phyloP scores from a whole-genome alignment of 257 asterid genomes.

The Paraleonurus japonicus region DNA sequence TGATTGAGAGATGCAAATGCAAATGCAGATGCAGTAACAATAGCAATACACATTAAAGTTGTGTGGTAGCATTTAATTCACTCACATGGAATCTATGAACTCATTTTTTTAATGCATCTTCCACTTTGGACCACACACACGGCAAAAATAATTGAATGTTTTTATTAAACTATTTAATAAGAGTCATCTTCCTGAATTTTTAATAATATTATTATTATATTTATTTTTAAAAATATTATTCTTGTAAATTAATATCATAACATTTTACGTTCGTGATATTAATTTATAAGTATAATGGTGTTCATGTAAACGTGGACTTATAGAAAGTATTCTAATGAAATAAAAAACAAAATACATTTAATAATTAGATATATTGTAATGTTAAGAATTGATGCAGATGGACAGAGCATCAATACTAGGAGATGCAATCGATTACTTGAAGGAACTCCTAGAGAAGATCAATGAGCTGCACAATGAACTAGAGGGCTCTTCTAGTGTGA shows the following conservation, averaged over 20 bases:
- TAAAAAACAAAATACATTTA: too few relatives aligned
- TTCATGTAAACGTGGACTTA: too few relatives aligned
- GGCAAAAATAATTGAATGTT: slow-evolving; percentile 3
- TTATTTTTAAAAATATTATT: too few relatives aligned
- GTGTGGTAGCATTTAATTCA: slow-evolving; percentile 68
- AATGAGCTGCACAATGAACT: slow-evolving; percentile 71
- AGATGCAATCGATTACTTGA: slow-evolving; percentile 71
- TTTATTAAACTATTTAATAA: slow-evolving; percentile 27
- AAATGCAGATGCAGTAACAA: too few relatives aligned
- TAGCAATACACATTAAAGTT: slow-evolving; percentile 42
- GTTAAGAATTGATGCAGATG: too few relatives aligned
- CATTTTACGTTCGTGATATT: too few relatives aligned
- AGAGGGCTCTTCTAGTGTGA: slow-evolving; percentile 43
- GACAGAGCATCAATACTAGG: slow-evolving; percentile 84
- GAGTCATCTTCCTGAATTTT: too few relatives aligned
- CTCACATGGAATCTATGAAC: slow-evolving; percentile 88
- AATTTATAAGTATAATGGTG: too few relatives aligned
- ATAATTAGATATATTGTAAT: too few relatives aligned
- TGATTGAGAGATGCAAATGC: slow-evolving; percentile 44
- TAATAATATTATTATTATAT: too few relatives aligned
- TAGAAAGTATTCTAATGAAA: too few relatives aligned
- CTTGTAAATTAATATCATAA: too few relatives aligned
- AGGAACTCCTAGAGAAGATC: slow-evolving; percentile 66
- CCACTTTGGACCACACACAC: slow-evolving; percentile 48
- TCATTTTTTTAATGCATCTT: slow-evolving; percentile 41